Evolutionary conservation across 2,329 filamentous ascomycete species (phyloP).

Genomic region (Sporothrix luriei): DNA sequence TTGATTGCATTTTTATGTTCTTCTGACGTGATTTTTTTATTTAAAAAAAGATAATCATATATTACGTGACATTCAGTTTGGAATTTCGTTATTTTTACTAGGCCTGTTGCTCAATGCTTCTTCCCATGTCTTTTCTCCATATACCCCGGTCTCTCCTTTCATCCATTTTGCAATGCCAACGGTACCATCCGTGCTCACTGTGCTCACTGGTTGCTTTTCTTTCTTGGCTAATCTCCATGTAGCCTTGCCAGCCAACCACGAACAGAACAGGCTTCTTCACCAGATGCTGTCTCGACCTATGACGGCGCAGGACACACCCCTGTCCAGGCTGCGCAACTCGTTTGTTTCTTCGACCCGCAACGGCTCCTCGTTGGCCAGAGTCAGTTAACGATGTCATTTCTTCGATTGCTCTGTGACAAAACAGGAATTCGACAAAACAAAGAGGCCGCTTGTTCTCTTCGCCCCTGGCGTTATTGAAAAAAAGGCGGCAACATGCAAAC

Average conservation of each 20-base stretch:
- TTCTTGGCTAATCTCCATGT: conserved; percentile 3
- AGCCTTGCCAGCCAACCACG: conserved; percentile 14
- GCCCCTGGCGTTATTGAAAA: not conserved
- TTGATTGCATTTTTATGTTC: not conserved
- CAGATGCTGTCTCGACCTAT: conserved; percentile 8
- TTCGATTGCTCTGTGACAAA: not conserved
- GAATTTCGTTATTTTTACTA: not conserved
- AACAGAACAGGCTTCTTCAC: not conserved
- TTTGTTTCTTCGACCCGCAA: conserved; percentile 19
- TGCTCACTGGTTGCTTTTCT: not conserved
- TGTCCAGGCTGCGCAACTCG: conserved; percentile 13
- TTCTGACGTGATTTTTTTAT: not conserved
- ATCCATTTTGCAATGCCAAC: not conserved
- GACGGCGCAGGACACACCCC: conserved; percentile 7
- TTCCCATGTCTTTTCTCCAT: not conserved
- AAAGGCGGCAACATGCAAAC: not conserved
- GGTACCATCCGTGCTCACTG: no score
- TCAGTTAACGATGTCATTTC: not conserved
- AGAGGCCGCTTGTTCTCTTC: not conserved
- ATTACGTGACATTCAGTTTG: not conserved
- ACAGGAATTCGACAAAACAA: conserved; percentile 3
- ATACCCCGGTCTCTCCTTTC: not conserved
- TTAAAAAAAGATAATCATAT: not conserved
- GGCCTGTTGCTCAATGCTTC: no score
- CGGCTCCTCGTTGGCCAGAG: conserved; percentile 16